Percentiles rank a stretch among this genome's conserved stretches.
These are phyloP conservation scores for Zea mays DNA, from an alignment of 176 grass and related monocot genomes.

Conservation along the genomic window DNA sequence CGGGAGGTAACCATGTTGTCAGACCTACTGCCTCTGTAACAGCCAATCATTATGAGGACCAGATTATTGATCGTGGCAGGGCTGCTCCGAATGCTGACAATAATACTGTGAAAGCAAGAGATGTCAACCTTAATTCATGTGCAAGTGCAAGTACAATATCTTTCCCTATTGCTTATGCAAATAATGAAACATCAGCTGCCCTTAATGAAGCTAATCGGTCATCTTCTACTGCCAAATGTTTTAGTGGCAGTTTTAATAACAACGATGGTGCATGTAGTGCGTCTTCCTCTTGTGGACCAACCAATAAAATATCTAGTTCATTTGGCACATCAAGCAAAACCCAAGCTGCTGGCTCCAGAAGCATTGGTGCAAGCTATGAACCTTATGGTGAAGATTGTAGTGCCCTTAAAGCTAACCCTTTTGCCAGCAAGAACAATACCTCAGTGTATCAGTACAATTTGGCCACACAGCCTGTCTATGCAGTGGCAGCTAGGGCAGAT, in stretches of 20 bases:
- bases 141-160: constrained; percentile 34
- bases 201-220: constrained; percentile 34
- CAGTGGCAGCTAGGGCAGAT: constrained; percentile 37
- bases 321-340: constrained; percentile 24
- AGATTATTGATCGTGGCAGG: constrained; percentile 42
- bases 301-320: constrained; percentile 37
- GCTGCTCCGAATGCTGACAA: constrained; percentile 35
- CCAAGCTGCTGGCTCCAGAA: constrained; percentile 24
- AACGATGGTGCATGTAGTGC: constrained; percentile 20
- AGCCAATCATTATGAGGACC: constrained; percentile 31
- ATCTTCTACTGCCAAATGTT: constrained; percentile 34
- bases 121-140: constrained; percentile 48
- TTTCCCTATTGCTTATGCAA: constrained; percentile 51
- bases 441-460: constrained; percentile 33
- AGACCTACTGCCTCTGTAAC: constrained; percentile 39
- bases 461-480: constrained; percentile 27
- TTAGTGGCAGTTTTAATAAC: constrained; percentile 50
- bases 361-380: constrained; percentile 44
- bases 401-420: constrained; percentile 29
- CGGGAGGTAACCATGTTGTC: constrained; percentile 27
- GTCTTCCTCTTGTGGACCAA: constrained; percentile 40
- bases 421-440: constrained; percentile 37
- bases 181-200: constrained; percentile 43
- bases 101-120: constrained; percentile 48
- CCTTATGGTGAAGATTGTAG: constrained; percentile 35